phyloP scores from a whole-genome alignment of 1,284 basidiomycete species.

The Ustilago crameri region DNA sequence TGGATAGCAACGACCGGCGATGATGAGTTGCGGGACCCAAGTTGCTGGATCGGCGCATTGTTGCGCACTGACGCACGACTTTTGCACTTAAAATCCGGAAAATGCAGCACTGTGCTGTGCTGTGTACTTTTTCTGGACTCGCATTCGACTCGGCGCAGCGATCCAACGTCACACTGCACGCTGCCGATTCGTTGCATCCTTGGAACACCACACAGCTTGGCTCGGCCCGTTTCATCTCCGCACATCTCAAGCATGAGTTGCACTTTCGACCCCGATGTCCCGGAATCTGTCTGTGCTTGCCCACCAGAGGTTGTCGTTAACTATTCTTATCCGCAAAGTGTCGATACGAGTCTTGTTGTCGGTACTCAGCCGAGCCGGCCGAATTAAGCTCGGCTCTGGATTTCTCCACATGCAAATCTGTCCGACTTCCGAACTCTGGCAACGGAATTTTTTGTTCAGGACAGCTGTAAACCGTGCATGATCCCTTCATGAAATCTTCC shows the following conservation, averaged over 20 bases:
- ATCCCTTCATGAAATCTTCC: not conserved
- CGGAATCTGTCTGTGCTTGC: no score
- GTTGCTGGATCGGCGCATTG: no score
- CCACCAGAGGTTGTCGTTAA: no score
- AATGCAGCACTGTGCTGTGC: not conserved
- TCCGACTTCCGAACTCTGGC: conserved; percentile 20
- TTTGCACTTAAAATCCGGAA: not conserved
- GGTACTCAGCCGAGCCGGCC: not conserved
- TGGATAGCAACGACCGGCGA: no score
- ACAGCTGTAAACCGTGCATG: conserved; percentile 2
- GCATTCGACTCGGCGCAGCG: conserved; percentile 1
- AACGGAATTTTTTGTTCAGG: conserved; percentile 13
- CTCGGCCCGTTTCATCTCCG: no score
- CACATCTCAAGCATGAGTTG: no score
- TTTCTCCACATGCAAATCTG: conserved; percentile 12
- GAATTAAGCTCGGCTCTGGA: not conserved
- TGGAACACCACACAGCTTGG: no score
- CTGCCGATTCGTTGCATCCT: conserved; percentile 21
- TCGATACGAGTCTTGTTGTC: not conserved
- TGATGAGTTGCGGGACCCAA: no score
- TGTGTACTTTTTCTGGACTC: not conserved
- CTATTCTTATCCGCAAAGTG: no score
- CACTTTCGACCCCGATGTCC: no score
- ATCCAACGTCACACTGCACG: conserved; percentile 22
- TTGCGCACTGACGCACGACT: not conserved